Percentiles rank a stretch among this genome's conserved stretches.
phyloP scores from a whole-genome alignment of 2,329 filamentous ascomycete species.

The Dactylonectria macrodidyma region DNA sequence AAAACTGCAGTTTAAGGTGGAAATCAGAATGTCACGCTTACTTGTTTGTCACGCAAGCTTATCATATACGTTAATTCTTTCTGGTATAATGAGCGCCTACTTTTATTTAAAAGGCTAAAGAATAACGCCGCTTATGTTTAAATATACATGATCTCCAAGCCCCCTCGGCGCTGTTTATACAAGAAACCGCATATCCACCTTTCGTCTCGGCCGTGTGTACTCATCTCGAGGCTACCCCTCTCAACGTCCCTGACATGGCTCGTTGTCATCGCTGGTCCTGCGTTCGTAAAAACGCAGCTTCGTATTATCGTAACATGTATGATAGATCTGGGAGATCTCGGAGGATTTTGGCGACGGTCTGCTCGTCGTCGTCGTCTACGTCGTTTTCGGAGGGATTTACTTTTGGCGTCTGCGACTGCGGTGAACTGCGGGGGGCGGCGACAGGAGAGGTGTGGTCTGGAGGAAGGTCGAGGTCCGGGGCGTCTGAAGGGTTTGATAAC shows the following conservation, averaged over 20 bases:
- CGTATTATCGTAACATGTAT: slow-evolving; percentile 60
- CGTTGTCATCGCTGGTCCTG: slow-evolving; percentile 1
- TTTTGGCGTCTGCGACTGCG: slow-evolving; percentile 18
- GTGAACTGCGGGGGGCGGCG: slow-evolving; percentile 18
- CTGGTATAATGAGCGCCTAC: slow-evolving; percentile 5
- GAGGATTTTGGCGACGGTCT: slow-evolving; percentile 54
- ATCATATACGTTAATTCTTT: no score
- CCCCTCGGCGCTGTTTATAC: slow-evolving; percentile 11
- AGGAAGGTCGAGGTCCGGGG: slow-evolving; percentile 16
- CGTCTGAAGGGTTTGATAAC: slow-evolving; percentile 25
- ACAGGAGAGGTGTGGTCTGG: slow-evolving; percentile 19
- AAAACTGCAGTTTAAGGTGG: no score
- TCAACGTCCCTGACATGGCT: not conserved
- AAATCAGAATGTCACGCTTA: no score
- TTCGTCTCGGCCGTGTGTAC: slow-evolving; percentile 21
- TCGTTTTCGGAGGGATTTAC: slow-evolving; percentile 29
- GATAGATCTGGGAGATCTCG: slow-evolving; percentile 60
- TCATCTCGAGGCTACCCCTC: slow-evolving; percentile 13
- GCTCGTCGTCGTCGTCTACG: slow-evolving; percentile 43
- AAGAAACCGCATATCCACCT: slow-evolving; percentile 21
- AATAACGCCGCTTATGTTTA: slow-evolving; percentile 21
- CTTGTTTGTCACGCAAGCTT: no score
- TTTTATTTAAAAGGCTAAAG: slow-evolving; percentile 6
- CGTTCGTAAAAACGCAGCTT: slow-evolving; percentile 28
- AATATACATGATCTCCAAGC: slow-evolving; percentile 8